Base-by-base conservation (phyloP, 164 flowering plant species). In the Magnolia kwangsiensis region DNA sequence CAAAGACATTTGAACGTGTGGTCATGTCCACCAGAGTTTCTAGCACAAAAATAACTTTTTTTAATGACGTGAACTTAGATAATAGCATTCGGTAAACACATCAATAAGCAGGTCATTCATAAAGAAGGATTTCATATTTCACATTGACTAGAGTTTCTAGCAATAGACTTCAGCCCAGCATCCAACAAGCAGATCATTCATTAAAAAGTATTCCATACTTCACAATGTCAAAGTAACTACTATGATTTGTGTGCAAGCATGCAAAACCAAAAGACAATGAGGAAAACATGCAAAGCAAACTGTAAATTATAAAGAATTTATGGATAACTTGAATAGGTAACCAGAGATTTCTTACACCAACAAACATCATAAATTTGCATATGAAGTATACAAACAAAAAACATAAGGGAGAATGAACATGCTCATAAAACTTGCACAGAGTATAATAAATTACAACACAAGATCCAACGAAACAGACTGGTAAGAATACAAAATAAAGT, bases 131-230 rank as follows among this genome's bases (percentile, higher is more conserved):
- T 37, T 37, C 45, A 37, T 37, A 37, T 37, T 37, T 37, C 45
- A 5, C 45, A 37, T 37, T 37, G 45, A 37, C 45, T 7, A 37
- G 45, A 37, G 45, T 37, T 37, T 37, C 45, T 37, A 37, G 45
- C 45, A 37, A 37, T 37, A 37, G 45, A 37, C 45, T 37, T 37
- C 45, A 37, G 45, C 29, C 29, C 29, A 27, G 29, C 29, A 27
- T 27, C 45, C 45, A 37, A 69, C 75, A 50, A 75, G 59, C 64
- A 73, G 45, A 65, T 19, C 55, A 59, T 51, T 21, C 65, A n/a
- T 63, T 21, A n/a, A 63, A 63, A 18, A n/a, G 18, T 16, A 63
- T 63, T 16, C 1, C 19, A n/a, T 63, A 18, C 19, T 18, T 63
- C 21, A 21, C 65, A 63, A 9, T 63, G 65, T 63, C 19, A n/a